Base-by-base conservation (phyloP, 2,329 filamentous ascomycete genomes). In the Penicillium sp. region DNA sequence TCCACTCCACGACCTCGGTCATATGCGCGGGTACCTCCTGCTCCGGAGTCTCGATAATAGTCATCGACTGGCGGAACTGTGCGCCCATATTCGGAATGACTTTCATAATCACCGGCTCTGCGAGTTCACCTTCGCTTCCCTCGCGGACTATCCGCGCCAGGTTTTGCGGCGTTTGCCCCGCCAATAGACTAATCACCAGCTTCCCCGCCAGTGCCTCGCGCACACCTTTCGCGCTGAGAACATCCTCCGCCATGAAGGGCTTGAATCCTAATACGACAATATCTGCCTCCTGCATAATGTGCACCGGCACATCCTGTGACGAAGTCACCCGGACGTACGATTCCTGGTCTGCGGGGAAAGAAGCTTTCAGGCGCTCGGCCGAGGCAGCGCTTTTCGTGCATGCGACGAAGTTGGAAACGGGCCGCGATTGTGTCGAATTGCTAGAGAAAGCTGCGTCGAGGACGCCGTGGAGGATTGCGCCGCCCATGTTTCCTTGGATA, bases 101-200 rank as follows among this genome's bases (percentile, higher is more conserved):
- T 20, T 75, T 71, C 2, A 75, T 60, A 9, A 79, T 51, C 1
- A 62, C 53, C 1, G 65, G 63, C 1, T 41, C 25, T 1, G 30
- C 27, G 56, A 62, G 2, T 43, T 44, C 41, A 0, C 14, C 30
- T 2, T 20, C 7, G 13, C 36, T 28, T 10, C 65, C 25, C 3
- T 33, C 31, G 3, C 42, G 51, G n/a, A 63, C 54, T 7, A 63
- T 60, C 1, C 18, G 25, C 5, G 44, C 40, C 5, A 63, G 46
- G 10, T 53, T 48, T 10, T 65, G 54, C 18, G 68, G 65, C 2
- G 74, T 69, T 69, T 72, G 79, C 1, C 78, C 78, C 1, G 77
- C 79, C 0, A 73, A 70, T 1, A 81, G 67, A 54, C 77, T 80
- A 58, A 81, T 76, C 10, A 81, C 56, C 1, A 80, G 65, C 55